Conservation (phyloP, 1,284 basidiomycete genomes). For the Pyrrhoderma lamaoense region DNA sequence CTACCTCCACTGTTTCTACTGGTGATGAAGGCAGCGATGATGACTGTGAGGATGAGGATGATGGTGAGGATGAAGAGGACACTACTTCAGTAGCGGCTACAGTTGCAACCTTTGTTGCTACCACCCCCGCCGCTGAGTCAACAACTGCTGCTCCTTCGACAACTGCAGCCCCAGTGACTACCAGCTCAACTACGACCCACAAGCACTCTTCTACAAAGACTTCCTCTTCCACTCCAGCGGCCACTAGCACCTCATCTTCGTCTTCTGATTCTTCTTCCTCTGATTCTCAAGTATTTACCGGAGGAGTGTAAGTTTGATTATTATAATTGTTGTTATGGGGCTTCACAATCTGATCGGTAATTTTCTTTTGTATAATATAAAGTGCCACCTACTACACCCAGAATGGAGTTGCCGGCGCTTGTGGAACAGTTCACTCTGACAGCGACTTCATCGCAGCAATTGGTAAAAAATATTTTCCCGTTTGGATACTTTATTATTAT, state of each 20-base stretch:
- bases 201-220: slow-evolving; percentile 16
- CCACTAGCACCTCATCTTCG: slow-evolving; percentile 21
- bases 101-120: slow-evolving; percentile 5
- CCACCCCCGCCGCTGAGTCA: not conserved
- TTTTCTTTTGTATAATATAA: not conserved
- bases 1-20: slow-evolving; percentile 24
- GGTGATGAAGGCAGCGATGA: slow-evolving; percentile 24
- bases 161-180: slow-evolving; percentile 20
- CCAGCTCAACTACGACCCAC: not conserved
- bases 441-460: slow-evolving; percentile 64
- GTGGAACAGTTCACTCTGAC: slow-evolving; percentile 63
- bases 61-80: slow-evolving; percentile 26
- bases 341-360: slow-evolving; percentile 1
- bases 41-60: slow-evolving; percentile 25
- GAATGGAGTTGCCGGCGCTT: slow-evolving; percentile 63
- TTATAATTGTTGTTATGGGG: not conserved
- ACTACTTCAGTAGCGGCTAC: slow-evolving; percentile 20
- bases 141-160: slow-evolving; percentile 9
- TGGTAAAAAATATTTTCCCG: slow-evolving; percentile 30
- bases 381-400: slow-evolving; percentile 64
- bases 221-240: slow-evolving; percentile 12
- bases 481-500: not conserved
- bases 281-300: slow-evolving; percentile 8
- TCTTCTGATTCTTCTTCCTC: slow-evolving; percentile 15
- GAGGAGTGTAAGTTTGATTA: not conserved